Percentiles rank a stretch among this genome's conserved stretches.
Conservation (phyloP, 257 asterid genomes). For the Prunella vulgaris region DNA sequence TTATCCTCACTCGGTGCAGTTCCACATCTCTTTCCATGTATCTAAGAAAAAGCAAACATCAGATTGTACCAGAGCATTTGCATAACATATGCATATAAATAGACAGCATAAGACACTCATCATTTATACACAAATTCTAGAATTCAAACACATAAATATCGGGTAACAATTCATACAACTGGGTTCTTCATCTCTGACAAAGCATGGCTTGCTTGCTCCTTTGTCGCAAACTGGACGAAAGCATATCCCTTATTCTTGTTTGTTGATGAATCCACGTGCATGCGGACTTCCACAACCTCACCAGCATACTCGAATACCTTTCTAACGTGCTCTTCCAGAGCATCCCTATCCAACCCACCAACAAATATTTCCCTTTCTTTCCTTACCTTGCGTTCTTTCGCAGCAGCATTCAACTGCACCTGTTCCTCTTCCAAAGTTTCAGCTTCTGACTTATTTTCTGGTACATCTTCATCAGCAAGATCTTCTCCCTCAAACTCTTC, state of each 20-base stretch:
- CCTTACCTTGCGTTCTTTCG: constrained; percentile 48
- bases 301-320: constrained; percentile 56
- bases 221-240: constrained; percentile 54
- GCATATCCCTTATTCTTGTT: constrained; percentile 68
- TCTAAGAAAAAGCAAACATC: constrained; percentile 30
- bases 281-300: constrained; percentile 53
- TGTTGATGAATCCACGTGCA: constrained; percentile 45
- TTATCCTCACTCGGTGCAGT: constrained; percentile 56
- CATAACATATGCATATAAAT: not conserved
- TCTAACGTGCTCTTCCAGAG: constrained; percentile 47
- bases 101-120: not conserved
- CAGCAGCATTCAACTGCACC: constrained; percentile 45
- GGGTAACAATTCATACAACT: constrained; percentile 37
- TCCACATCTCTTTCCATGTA: constrained; percentile 64
- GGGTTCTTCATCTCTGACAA: constrained; percentile 66
- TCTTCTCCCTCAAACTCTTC: constrained; percentile 39
- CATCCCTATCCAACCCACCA: constrained; percentile 66
- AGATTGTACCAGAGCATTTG: constrained; percentile 10
- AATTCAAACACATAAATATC: not conserved
- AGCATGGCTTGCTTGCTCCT: constrained; percentile 54
- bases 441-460: constrained; percentile 38
- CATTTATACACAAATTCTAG: not conserved
- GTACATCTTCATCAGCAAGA: constrained; percentile 32
- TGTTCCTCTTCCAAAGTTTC: constrained; percentile 44
- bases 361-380: constrained; percentile 62